Conservation (phyloP, 78 protist genomes). For the slime mould (Dictyostelium discoideum) region DNA sequence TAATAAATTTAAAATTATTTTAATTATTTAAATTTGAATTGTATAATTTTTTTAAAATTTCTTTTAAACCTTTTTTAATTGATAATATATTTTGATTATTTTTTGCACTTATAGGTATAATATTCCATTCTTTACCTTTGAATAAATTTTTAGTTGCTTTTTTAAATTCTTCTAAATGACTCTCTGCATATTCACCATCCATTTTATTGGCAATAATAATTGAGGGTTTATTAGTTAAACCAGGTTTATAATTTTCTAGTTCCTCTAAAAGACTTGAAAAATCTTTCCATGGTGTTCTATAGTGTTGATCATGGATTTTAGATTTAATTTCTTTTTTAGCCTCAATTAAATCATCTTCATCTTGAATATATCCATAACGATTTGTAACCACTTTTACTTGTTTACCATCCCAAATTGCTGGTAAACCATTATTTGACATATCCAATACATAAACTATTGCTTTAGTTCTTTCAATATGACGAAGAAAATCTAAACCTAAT, state of each 20-base stretch:
- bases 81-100: neutral
- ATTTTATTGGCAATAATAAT: conserved; percentile 79
- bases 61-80: neutral
- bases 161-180: conserved; percentile 52
- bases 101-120: conserved; percentile 23
- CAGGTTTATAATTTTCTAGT: conserved; percentile 37
- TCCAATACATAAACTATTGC: conserved; percentile 75
- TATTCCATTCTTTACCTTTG: neutral
- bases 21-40: neutral
- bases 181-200: conserved; percentile 49
- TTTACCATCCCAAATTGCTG: conserved; percentile 45
- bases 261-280: conserved; percentile 54
- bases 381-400: neutral
- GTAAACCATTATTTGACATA: conserved; percentile 59
- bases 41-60: neutral
- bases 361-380: neutral
- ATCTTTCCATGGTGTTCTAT: conserved; percentile 69
- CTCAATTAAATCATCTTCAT: neutral
- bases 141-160: conserved; percentile 17
- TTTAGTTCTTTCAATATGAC: conserved; percentile 86
- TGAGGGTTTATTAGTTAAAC: conserved; percentile 51
- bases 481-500: conserved; percentile 82
- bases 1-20: too few species aligned
- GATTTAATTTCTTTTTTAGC: conserved; percentile 7
- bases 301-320: neutral